phyloP scores from a whole-genome alignment of 2,329 filamentous ascomycete species.

The Calonectria pseudoreteaudii region DNA sequence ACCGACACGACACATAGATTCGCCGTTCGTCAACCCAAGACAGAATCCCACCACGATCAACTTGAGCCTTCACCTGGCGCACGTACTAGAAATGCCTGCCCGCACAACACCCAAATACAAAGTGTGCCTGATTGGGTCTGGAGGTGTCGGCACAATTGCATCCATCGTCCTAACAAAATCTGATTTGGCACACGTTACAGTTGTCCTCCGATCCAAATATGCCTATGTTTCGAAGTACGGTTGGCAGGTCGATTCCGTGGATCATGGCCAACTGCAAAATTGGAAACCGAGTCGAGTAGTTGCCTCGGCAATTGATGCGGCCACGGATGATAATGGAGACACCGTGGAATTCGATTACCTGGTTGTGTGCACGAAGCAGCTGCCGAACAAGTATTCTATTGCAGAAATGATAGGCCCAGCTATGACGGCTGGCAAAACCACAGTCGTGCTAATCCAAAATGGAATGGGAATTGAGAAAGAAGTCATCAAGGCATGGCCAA shows the following conservation, averaged over 20 bases:
- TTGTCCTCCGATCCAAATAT: background rate
- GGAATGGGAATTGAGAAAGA: background rate
- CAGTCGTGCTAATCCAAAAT: background rate
- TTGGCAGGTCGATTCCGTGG: background rate
- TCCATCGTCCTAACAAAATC: background rate
- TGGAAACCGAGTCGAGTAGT: background rate
- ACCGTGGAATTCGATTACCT: background rate
- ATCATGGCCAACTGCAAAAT: background rate
- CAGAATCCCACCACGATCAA: background rate
- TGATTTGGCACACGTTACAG: background rate
- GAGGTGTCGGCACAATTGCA: background rate
- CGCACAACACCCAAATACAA: background rate
- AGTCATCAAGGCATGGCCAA: background rate
- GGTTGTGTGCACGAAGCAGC: background rate
- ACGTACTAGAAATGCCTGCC: background rate
- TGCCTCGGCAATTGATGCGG: background rate
- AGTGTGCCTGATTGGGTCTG: background rate
- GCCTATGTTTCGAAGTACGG: background rate
- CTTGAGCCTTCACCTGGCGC: background rate
- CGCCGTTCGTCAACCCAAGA: too few relatives aligned
- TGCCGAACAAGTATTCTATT: background rate
- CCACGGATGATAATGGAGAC: background rate
- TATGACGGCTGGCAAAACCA: background rate
- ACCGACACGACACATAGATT: background rate
- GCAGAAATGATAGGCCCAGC: background rate